These are phyloP conservation scores for Tetracentron sinense DNA, from an alignment of 164 flowering plant species.

Conservation along the genomic window DNA sequence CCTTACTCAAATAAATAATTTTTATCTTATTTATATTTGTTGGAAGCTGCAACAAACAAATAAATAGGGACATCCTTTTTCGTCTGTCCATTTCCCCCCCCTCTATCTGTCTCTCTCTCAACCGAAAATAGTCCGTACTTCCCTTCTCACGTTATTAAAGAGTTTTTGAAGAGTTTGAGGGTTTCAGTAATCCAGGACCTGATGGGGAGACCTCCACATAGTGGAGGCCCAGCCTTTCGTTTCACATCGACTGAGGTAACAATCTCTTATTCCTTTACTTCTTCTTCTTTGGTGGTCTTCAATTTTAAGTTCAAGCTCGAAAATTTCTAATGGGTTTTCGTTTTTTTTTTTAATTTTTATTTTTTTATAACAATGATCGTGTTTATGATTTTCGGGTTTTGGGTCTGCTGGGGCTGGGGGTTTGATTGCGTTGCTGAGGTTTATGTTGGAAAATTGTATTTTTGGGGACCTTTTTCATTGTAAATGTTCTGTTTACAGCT, in stretches of 20 bases:
- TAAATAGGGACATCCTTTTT: no score
- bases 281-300: neutral
- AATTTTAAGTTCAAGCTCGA: neutral
- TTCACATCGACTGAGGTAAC: constrained; percentile 53
- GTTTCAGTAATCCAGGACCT: neutral
- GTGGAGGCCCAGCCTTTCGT: constrained; percentile 71
- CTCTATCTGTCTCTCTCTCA: no score
- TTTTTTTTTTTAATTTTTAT: neutral
- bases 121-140: no score
- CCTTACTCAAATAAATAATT: no score
- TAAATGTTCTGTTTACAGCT: no score
- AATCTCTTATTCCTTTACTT: neutral
- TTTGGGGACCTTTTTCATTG: no score
- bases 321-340: neutral
- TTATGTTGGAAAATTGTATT: neutral
- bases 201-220: constrained; percentile 75
- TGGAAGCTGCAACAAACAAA: no score
- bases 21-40: no score
- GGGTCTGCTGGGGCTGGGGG: neutral
- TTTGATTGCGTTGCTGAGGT: neutral
- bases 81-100: no score
- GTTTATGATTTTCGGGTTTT: neutral
- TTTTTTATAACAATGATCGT: neutral
- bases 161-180: no score
- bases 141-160: no score